Percentiles rank a stretch among this genome's conserved stretches.
phyloP scores from a whole-genome alignment of 1,284 basidiomycete genomes.

The Stygiomarasmius scandens region DNA sequence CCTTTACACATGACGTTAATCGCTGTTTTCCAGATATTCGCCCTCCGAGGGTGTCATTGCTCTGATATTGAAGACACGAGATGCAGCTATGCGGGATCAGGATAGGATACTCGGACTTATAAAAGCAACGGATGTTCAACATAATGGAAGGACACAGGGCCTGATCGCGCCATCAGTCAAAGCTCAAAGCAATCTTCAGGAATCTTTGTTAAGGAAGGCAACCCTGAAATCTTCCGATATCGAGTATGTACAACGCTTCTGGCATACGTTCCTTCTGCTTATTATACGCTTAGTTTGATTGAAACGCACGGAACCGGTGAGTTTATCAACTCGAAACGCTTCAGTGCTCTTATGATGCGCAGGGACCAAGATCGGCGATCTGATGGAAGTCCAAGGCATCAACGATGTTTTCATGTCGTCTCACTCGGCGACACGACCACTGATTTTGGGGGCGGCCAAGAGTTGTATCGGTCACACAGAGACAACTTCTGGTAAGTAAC shows the following conservation, averaged over 20 bases:
- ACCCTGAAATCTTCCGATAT: constrained; percentile 31
- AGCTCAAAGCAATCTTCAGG: constrained; percentile 35
- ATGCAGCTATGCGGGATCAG: constrained; percentile 34
- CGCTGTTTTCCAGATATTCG: constrained; percentile 26
- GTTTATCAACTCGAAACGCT: background rate
- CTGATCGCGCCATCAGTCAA: constrained; percentile 37
- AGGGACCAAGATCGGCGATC: constrained; percentile 38
- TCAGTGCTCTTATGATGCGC: background rate
- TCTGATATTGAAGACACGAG: constrained; percentile 34
- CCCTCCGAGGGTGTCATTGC: constrained; percentile 38
- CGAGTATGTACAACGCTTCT: constrained; percentile 29
- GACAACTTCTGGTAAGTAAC: constrained; percentile 13
- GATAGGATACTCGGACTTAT: constrained; percentile 37
- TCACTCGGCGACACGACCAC: constrained; percentile 29
- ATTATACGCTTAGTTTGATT: constrained; percentile 28
- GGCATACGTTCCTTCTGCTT: background rate
- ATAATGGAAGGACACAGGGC: constrained; percentile 40
- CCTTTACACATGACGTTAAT: background rate
- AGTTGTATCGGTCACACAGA: constrained; percentile 38
- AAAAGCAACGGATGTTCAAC: constrained; percentile 32
- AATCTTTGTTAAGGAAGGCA: constrained; percentile 30
- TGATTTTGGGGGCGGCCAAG: constrained; percentile 37
- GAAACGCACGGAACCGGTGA: constrained; percentile 40
- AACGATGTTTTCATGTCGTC: constrained; percentile 36
- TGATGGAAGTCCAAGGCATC: constrained; percentile 38